These are phyloP conservation scores for Penicillium subrubescens DNA, from an alignment of 495 filamentous ascomycete genomes.

Conservation along the genomic window DNA sequence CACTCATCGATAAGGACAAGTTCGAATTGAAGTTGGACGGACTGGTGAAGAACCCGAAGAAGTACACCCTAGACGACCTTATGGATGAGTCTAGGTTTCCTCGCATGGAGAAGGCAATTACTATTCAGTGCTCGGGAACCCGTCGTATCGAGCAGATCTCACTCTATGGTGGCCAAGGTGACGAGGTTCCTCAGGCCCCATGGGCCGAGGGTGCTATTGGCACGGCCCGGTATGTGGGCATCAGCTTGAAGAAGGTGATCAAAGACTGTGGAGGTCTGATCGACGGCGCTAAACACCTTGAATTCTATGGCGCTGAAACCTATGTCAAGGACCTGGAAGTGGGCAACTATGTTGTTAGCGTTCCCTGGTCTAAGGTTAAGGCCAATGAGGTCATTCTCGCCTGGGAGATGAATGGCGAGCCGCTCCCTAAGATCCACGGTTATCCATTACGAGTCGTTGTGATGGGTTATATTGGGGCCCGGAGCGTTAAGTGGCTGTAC, in stretches of 20 bases:
- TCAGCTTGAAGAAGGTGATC: slow-evolving; percentile 68
- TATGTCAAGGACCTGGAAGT: slow-evolving; percentile 66
- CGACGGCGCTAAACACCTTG: slow-evolving; percentile 58
- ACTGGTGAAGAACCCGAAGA: slow-evolving; percentile 57
- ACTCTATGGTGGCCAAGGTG: slow-evolving; percentile 64
- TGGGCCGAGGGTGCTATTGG: slow-evolving; percentile 70
- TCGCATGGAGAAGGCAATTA: slow-evolving; percentile 53
- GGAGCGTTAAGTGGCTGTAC: slow-evolving; percentile 48
- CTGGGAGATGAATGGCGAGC: slow-evolving; percentile 71
- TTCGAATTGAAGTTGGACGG: slow-evolving; percentile 57
- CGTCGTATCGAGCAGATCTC: slow-evolving; percentile 67
- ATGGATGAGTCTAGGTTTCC: slow-evolving; percentile 59
- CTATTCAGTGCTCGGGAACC: slow-evolving; percentile 69
- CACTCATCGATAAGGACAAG: slow-evolving; percentile 56
- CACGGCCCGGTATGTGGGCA: slow-evolving; percentile 62
- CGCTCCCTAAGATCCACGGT: slow-evolving; percentile 66
- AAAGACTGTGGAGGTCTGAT: slow-evolving; percentile 64
- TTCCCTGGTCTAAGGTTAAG: slow-evolving; percentile 67
- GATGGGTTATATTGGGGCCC: slow-evolving; percentile 59
- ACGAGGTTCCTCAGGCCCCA: slow-evolving; percentile 69
- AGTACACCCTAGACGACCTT: slow-evolving; percentile 56
- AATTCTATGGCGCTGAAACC: slow-evolving; percentile 66
- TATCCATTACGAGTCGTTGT: slow-evolving; percentile 64
- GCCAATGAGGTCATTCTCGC: slow-evolving; percentile 66
- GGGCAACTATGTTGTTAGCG: slow-evolving; percentile 64